Base-by-base conservation (phyloP, 2,329 filamentous ascomycete genomes). In the Plenodomus tracheiphilus region DNA sequence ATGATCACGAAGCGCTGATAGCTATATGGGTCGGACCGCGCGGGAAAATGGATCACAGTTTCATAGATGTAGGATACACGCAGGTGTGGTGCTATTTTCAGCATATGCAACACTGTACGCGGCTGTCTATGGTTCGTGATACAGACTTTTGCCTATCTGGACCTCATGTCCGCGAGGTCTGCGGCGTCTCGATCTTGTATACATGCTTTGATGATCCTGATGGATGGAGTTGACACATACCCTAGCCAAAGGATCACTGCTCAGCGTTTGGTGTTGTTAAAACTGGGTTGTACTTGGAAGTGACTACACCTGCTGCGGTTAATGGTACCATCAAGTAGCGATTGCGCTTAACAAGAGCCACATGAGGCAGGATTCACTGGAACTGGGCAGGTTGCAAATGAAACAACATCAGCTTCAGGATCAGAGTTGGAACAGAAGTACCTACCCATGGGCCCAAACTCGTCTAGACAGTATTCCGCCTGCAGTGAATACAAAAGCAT, bases 1-100 rank as follows among this genome's bases (percentile, higher is more conserved):
- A 18, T 18, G 28, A 2, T 36, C 16, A 9, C 34, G 25, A 15
- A 38, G 40, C 40, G 43, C 40, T 51, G 44, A 22, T 17, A 43
- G 48, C 30, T 39, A 38, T 45, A 34, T 37, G 38, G 10, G 9
- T 15, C 17, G 15, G 41, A 10, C 41, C 30, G 15, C 32, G 15
- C 46, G 20, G 9, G 34, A 22, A 10, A 34, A 13, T 22, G 2
- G 20, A 18, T 7, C 13, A 10, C 11, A 13, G 19, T 11, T n/a
- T 13, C 35, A n/a, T n/a, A 32, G 35, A 44, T 19, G n/a, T 4
- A 22, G 16, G 20, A 32, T 18, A 35, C 10, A 39, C 15, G n/a
- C 35, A 28, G 5, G 2, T n/a, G 19, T 40, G 43, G 37, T 21
- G 21, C 28, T 21, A 25, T 25, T 19, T 15, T 15, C 6, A 32